A percentile compares a stretch with the other conserved stretches of the same genome.
These are phyloP conservation scores for Pseudonitzschia multistriata DNA, from an alignment of 108 stramenopile species.

Conservation along the genomic window DNA sequence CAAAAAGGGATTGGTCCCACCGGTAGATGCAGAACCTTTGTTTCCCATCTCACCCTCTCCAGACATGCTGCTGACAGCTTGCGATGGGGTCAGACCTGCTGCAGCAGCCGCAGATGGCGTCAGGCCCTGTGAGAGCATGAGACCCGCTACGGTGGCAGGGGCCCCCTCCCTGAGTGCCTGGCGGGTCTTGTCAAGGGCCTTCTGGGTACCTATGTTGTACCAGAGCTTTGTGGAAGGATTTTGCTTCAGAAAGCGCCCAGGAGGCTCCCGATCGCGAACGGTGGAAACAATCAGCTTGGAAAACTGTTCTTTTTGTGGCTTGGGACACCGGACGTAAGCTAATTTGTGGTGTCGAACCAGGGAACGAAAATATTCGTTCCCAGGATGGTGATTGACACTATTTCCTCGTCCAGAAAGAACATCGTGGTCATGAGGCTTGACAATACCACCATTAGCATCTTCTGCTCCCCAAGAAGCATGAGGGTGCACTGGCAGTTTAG, in stretches of 20 bases:
- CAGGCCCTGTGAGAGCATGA: constrained; percentile 2
- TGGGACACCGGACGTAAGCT: constrained; percentile 76
- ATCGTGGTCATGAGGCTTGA: constrained; percentile 65
- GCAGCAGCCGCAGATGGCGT: background rate
- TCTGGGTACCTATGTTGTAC: constrained; percentile 87
- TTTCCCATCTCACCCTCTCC: background rate
- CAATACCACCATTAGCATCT: constrained; percentile 27
- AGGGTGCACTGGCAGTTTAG: background rate
- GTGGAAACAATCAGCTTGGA: constrained; percentile 71
- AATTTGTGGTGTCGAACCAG: constrained; percentile 73
- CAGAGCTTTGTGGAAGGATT: constrained; percentile 72
- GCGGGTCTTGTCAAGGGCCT: constrained; percentile 81
- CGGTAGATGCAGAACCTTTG: background rate
- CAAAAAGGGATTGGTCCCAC: background rate
- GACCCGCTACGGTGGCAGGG: constrained; percentile 35
- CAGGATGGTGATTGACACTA: constrained; percentile 80
- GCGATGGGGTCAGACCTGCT: background rate
- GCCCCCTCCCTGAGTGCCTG: constrained; percentile 86
- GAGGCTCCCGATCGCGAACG: constrained; percentile 60
- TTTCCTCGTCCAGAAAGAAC: constrained; percentile 84
- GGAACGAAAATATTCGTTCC: constrained; percentile 76
- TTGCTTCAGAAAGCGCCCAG: constrained; percentile 84
- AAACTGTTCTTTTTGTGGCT: constrained; percentile 77
- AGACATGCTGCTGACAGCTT: background rate
- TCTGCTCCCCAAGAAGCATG: background rate